These are phyloP conservation scores for Pisolithus albus DNA, from an alignment of 768 basidiomycete genomes.

Conservation along the genomic window DNA sequence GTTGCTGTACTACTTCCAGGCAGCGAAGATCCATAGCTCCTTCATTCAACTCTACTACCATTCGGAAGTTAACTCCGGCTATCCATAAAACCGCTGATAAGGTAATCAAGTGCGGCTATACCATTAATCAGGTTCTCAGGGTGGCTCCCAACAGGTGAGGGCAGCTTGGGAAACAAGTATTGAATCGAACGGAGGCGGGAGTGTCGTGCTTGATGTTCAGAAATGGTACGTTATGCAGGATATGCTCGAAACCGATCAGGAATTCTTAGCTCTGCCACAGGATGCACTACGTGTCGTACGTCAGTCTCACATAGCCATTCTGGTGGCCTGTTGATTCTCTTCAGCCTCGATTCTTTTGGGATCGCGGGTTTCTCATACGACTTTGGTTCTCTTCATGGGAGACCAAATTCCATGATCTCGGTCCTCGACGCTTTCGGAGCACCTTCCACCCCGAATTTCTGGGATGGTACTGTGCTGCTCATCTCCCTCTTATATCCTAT, in stretches of 20 bases:
- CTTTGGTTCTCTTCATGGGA: too few relatives aligned
- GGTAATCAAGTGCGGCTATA: slow-evolving; percentile 4
- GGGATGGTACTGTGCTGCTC: slow-evolving; percentile 17
- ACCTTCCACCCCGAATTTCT: background rate
- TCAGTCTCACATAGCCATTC: too few relatives aligned
- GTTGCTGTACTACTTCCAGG: slow-evolving; percentile 2
- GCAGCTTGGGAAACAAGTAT: slow-evolving; percentile 18
- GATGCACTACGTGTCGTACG: too few relatives aligned
- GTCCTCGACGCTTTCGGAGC: slow-evolving; percentile 16
- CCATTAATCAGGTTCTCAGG: slow-evolving; percentile 1
- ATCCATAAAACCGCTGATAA: slow-evolving; percentile 26
- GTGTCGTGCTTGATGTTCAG: slow-evolving; percentile 30
- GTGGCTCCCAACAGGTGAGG: slow-evolving; percentile 17
- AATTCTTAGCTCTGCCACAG: background rate
- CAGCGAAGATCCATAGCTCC: slow-evolving; percentile 23
- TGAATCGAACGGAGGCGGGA: slow-evolving; percentile 5
- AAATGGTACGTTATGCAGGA: slow-evolving; percentile 12
- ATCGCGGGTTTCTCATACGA: too few relatives aligned
- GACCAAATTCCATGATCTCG: too few relatives aligned
- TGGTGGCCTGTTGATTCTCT: too few relatives aligned
- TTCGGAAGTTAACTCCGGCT: slow-evolving; percentile 16
- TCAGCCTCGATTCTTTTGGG: too few relatives aligned
- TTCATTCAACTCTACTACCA: slow-evolving; percentile 18
- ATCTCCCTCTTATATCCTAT: slow-evolving; percentile 27
- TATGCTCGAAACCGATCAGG: background rate